These are phyloP conservation scores for Amylocarpus encephaloides DNA, from an alignment of 2,329 filamentous ascomycete species.

Conservation along the genomic window DNA sequence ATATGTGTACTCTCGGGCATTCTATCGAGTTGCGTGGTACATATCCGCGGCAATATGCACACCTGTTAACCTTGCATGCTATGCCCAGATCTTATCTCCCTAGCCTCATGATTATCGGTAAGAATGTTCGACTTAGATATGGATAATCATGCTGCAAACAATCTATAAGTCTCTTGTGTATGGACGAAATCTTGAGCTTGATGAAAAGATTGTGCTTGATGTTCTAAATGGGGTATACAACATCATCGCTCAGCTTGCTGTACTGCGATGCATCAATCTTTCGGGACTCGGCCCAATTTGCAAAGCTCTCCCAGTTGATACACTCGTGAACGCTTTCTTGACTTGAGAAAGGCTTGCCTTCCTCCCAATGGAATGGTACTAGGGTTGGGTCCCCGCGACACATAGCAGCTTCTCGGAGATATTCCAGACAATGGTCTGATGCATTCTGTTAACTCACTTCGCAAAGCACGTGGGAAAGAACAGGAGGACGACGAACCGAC, in stretches of 20 bases:
- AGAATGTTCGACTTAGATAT: too few species aligned
- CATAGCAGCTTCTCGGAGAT: conserved; percentile 10
- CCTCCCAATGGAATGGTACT: conserved; percentile 7
- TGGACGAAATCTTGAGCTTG: neutral
- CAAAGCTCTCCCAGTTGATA: conserved; percentile 7
- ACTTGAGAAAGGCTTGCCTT: conserved; percentile 8
- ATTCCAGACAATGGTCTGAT: conserved; percentile 9
- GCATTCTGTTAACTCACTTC: neutral
- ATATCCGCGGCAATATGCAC: neutral
- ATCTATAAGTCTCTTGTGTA: neutral
- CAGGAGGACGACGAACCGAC: neutral
- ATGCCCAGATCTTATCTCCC: too few species aligned
- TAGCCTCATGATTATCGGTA: too few species aligned
- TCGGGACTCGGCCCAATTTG: conserved; percentile 1
- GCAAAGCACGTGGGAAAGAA: neutral
- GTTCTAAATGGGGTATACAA: neutral
- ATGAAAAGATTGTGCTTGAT: neutral
- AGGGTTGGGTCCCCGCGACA: conserved; percentile 7
- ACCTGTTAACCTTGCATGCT: neutral
- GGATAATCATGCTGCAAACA: neutral
- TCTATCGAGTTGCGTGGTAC: too few species aligned
- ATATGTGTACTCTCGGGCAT: too few species aligned
- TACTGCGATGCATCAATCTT: conserved; percentile 6
- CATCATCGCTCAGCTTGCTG: neutral
- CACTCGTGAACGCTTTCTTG: conserved; percentile 7